phyloP scores from a whole-genome alignment of 1,284 basidiomycete species.

The Ganoderma meredithae region DNA sequence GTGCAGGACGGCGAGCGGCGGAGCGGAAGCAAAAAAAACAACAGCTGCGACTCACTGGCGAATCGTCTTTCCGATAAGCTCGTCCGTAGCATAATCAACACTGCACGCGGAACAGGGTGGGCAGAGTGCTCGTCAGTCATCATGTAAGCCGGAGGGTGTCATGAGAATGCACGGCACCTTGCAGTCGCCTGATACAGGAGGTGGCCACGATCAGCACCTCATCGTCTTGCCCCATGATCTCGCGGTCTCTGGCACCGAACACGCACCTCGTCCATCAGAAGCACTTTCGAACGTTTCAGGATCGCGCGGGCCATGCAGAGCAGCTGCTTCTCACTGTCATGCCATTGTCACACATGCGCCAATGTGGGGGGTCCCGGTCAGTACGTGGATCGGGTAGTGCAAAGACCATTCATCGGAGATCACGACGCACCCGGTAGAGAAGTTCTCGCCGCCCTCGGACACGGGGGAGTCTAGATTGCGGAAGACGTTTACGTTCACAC shows the following conservation, averaged over 20 bases:
- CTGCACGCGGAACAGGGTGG: conserved; percentile 41
- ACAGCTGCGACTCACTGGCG: conserved; percentile 59
- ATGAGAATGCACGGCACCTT: conserved; percentile 47
- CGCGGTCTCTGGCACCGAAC: conserved; percentile 19
- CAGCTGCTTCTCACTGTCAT: conserved; percentile 76
- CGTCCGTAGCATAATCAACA: conserved; percentile 82
- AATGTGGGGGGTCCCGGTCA: background rate
- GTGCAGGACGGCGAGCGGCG: background rate
- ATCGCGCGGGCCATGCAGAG: conserved; percentile 88
- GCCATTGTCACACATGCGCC: background rate
- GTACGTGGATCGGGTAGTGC: conserved; percentile 50
- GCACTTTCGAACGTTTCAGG: conserved; percentile 74
- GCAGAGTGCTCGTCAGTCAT: conserved; percentile 17
- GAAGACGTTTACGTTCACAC: conserved; percentile 86
- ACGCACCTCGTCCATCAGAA: conserved; percentile 85
- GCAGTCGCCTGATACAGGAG: conserved; percentile 62
- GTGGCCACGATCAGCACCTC: conserved; percentile 21
- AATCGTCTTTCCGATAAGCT: conserved; percentile 78
- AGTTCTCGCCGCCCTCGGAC: conserved; percentile 92
- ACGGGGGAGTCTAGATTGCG: conserved; percentile 85
- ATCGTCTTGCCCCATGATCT: background rate
- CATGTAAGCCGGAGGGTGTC: conserved; percentile 16
- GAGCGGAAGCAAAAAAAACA: background rate
- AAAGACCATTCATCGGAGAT: conserved; percentile 86
- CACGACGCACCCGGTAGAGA: conserved; percentile 85